Evolutionary conservation across 495 filamentous ascomycete genomes (phyloP), one percentile per base, ranked within the genome.

Genomic region (Tuber melanosporum): DNA sequence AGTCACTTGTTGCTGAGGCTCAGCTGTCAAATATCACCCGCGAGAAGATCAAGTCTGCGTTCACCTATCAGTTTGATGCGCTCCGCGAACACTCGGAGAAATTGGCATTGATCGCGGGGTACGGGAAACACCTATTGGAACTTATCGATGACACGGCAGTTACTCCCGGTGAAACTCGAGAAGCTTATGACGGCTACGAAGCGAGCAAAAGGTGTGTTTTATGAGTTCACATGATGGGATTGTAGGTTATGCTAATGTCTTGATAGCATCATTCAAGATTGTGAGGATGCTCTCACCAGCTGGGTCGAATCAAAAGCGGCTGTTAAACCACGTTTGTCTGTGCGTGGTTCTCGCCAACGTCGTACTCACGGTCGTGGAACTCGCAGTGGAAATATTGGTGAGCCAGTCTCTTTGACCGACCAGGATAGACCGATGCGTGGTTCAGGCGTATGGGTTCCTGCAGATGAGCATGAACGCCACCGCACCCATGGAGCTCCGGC

Each of bases 11-110:
- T 62, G 95, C 95, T 80, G 95, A 99, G 85, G 95, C 95, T 47
- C 95, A 99, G 85, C 89, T 99, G 71, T 97, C 94, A 83, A 99
- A 99, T 88, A 99, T 99, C 84, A 98, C 95, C 57, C 94, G 95
- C 82, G 95, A 98, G 86, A 99, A 99, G 90, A 89, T 99, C 83
- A 99, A 99, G 89, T 91, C 94, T 20, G 96, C 95, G 22, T 99
- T 97, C 87, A 92, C 92, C 78, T 99, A 99, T 87, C 95, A 99
- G 83, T 99, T 99, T 82, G 95, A 98, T 84, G 95, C 96, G 62
- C 90, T 99, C 78, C 92, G 93, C 75, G 95, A 99, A 86, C 95
- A 99, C 87, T 96, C 93, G 86, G 95, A 99, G 88, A 99, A 98
- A 87, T 88, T 98, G 22, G 95, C 95, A 84, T 94, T 98, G 84